Evolutionary conservation across 2,329 filamentous ascomycete species (phyloP), one percentile per base, ranked within the genome.

Genomic region (Colletotrichum sp.): DNA sequence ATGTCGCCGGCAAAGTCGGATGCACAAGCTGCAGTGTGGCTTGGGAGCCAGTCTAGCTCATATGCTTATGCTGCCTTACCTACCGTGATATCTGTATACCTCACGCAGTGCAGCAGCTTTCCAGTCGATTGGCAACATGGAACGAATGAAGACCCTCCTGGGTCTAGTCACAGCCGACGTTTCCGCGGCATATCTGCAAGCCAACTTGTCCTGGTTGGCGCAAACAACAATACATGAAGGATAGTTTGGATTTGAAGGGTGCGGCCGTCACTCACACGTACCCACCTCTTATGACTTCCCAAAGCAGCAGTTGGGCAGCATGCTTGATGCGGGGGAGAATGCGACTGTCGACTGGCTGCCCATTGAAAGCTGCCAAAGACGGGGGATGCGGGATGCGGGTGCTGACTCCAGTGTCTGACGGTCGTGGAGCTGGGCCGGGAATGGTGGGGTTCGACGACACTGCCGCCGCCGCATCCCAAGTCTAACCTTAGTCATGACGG

Each of bases 251-350:
- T 21, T 36, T 21, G 12, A 5, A 34, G 13, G 32, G 69, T 63
- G 30, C 60, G 69, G 69, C 60, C 24, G 32, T 63, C 63, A 39
- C 24, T 32, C n/a, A 39, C 44, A 30, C 18, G 55, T 75, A 62
- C 28, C 69, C 72, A 68, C 72, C 39, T 28, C 57, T 52, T 8
- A 49, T 18, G 21, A 15, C 32, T 26, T 18, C 71, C 39, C 8
- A 72, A 21, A 55, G 39, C 15, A 57, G 57, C 32, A 28, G 21
- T 44, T 12, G 62, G 60, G 28, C 26, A 63, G 59, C 30, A 60
- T 60, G 30, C 30, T n/a, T 52, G 16, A 75, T 72, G 69, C 69
- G 69, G 69, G 67, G 72, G 55, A 67, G 30, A 9, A 62, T 70
- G 68, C 39, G 26, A 59, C 69, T 30, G n/a, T 28, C 57, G 4